These are phyloP conservation scores for Immersiporthe knoxdaviesiana DNA, from an alignment of 2,329 filamentous ascomycete genomes.

Conservation along the genomic window DNA sequence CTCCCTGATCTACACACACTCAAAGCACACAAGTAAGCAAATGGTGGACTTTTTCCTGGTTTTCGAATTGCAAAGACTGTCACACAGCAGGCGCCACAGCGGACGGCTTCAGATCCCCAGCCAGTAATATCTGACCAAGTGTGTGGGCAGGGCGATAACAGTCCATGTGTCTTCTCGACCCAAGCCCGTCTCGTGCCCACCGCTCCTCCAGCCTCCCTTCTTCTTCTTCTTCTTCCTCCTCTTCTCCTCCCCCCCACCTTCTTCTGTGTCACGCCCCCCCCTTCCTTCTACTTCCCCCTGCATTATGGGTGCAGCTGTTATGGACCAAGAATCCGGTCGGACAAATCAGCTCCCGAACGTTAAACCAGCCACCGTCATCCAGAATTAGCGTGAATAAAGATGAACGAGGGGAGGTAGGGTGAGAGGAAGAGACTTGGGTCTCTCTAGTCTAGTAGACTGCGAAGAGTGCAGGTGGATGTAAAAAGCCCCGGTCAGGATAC, in stretches of 20 bases:
- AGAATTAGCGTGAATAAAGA: neutral
- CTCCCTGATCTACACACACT: neutral
- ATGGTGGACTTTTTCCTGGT: neutral
- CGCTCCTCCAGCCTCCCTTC: neutral
- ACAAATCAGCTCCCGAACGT: neutral
- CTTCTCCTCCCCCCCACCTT: neutral
- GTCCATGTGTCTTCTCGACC: neutral
- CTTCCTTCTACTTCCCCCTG: neutral
- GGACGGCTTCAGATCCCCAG: neutral
- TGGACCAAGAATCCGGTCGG: conserved; percentile 7
- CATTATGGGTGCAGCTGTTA: neutral
- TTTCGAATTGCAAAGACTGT: neutral
- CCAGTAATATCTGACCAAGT: neutral
- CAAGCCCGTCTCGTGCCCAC: neutral
- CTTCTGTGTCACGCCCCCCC: too few species aligned
- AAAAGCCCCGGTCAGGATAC: neutral
- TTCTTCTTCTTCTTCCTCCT: too few species aligned
- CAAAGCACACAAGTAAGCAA: neutral
- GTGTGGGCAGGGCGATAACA: neutral
- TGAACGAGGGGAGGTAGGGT: too few species aligned
- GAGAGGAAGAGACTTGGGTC: neutral
- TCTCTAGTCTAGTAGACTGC: neutral
- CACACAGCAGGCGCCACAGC: neutral
- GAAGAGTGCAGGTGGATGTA: neutral
- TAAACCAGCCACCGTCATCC: neutral